Conservation (phyloP, 306 rosid species). For the Mimosa bimucronata region DNA sequence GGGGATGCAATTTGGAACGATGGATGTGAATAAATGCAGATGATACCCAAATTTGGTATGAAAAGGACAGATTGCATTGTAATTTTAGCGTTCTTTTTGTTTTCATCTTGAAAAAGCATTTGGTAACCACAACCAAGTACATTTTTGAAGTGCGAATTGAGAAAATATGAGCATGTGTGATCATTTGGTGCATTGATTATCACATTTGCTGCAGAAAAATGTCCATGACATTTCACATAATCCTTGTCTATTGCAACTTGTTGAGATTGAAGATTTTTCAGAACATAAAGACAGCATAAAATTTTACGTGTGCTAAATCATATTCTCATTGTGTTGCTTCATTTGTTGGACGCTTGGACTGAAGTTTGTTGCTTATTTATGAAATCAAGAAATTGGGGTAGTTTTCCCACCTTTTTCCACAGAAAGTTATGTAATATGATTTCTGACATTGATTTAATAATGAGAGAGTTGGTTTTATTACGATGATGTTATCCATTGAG, state of each 20-base stretch:
- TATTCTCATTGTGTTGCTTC: conserved; percentile 24
- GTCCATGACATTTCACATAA: background rate
- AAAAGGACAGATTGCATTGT: background rate
- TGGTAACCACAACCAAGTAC: background rate
- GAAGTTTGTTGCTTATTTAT: background rate
- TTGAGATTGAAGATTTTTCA: background rate
- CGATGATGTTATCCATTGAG: background rate
- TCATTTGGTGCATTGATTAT: too few relatives aligned
- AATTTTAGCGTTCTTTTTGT: background rate
- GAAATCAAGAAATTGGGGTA: background rate
- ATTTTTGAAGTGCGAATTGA: background rate
- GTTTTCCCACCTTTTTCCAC: background rate
- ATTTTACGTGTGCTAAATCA: conserved; percentile 19
- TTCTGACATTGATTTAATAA: conserved; percentile 25
- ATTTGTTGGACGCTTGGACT: conserved; percentile 23
- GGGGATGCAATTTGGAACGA: background rate
- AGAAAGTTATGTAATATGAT: conserved; percentile 13
- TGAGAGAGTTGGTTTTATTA: conserved; percentile 33
- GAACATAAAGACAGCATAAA: conserved; percentile 3
- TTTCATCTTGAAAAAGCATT: background rate
- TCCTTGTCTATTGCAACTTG: conserved; percentile 4
- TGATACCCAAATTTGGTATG: background rate
- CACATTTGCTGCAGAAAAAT: too few relatives aligned
- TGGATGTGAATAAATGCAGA: background rate
- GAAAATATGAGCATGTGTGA: background rate